Conservation (phyloP, 805 yeast species). For the Candida nonsorbophila region DNA sequence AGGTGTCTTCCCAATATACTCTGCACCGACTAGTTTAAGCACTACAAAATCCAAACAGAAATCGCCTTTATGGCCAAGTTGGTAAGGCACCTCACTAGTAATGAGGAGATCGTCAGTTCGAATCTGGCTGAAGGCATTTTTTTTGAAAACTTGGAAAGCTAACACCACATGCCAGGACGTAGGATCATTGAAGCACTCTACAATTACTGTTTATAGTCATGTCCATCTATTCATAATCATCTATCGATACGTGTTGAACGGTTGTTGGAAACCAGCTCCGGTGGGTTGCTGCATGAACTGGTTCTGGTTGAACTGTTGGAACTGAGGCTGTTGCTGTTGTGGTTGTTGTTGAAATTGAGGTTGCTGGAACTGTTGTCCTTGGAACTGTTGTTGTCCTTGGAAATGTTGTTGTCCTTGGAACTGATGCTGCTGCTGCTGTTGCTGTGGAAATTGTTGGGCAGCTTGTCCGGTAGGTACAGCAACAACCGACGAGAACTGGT, state of each 20-base stretch:
- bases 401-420: constrained; percentile 5
- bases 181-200: not conserved
- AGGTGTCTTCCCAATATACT: too few relatives aligned
- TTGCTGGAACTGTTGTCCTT: constrained; percentile 2
- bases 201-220: constrained; percentile 2
- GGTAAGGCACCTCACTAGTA: constrained; percentile 32
- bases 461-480: constrained; percentile 13
- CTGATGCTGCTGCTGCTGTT: constrained; percentile 10
- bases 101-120: constrained; percentile 27
- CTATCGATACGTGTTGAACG: constrained; percentile 3
- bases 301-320: constrained; percentile 9
- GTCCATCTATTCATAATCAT: constrained; percentile 3
- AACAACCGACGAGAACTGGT: constrained; percentile 19
- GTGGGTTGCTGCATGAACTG: constrained; percentile 12
- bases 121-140: constrained; percentile 24
- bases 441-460: constrained; percentile 5
- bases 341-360: constrained; percentile 2
- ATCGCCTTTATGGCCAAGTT: constrained; percentile 28
- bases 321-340: constrained; percentile 5
- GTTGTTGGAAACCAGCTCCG: constrained; percentile 13
- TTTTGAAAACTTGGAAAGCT: constrained; percentile 6
- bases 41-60: too few relatives aligned
- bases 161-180: not conserved
- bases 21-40: too few relatives aligned
- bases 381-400: constrained; percentile 6